These are phyloP conservation scores for Phalaenopsis aphrodite DNA, from an alignment of 106 monocot species.

Conservation along the genomic window DNA sequence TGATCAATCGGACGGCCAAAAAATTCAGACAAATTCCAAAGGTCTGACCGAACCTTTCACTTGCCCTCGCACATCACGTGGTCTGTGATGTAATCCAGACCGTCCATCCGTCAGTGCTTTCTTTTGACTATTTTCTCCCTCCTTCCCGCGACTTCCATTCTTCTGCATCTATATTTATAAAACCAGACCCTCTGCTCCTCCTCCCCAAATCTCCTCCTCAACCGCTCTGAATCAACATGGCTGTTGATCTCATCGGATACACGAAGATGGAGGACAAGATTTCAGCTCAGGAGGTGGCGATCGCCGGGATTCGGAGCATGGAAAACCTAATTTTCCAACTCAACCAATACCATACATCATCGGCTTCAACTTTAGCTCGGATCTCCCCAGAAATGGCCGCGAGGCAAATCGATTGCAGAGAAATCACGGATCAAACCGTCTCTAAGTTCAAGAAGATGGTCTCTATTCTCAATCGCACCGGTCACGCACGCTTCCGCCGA, in stretches of 20 bases:
- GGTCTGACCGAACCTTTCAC: too few relatives aligned
- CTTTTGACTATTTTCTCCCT: neutral
- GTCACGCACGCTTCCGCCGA: conserved; percentile 91
- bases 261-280: conserved; percentile 40
- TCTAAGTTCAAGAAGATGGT: conserved; percentile 82
- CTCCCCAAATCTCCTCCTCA: neutral
- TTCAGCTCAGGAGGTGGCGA: conserved; percentile 65
- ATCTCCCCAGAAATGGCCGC: neutral
- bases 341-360: conserved; percentile 15
- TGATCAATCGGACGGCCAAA: too few relatives aligned
- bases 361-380: neutral
- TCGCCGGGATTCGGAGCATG: conserved; percentile 65
- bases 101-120: neutral
- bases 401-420: conserved; percentile 37
- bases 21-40: too few relatives aligned
- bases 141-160: neutral
- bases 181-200: neutral
- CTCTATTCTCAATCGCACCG: conserved; percentile 64
- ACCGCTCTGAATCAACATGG: conserved; percentile 17
- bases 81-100: too few relatives aligned
- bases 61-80: too few relatives aligned
- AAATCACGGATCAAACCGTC: conserved; percentile 73
- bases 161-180: neutral
- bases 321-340: conserved; percentile 61
- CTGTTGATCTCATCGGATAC: conserved; percentile 42